A percentile compares a stretch with the other conserved stretches of the same genome.
Conservation (phyloP, 805 yeast species). For the Hanseniaspora pseudoguilliermondii region DNA sequence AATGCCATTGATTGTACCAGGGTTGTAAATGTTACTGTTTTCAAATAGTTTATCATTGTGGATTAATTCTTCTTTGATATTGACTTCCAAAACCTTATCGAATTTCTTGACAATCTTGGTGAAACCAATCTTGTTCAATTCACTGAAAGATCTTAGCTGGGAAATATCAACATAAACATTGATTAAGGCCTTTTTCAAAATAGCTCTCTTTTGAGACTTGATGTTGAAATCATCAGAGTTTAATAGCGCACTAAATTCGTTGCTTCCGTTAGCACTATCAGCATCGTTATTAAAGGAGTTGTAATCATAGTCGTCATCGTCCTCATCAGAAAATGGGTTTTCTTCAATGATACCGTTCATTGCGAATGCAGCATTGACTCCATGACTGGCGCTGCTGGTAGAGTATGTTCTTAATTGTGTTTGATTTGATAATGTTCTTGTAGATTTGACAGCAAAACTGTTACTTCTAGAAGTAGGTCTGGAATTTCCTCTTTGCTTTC, state of each 20-base stretch:
- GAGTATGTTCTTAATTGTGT: constrained; percentile 7
- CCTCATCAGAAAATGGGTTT: constrained; percentile 13
- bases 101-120: constrained; percentile 79
- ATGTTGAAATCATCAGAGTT: constrained; percentile 38
- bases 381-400: constrained; percentile 10
- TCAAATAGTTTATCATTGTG: constrained; percentile 32
- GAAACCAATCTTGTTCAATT: constrained; percentile 76
- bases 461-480: not conserved
- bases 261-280: not conserved
- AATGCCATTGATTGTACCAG: constrained; percentile 35
- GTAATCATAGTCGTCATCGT: constrained; percentile 10
- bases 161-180: constrained; percentile 58
- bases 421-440: constrained; percentile 7
- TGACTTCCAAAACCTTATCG: constrained; percentile 59
- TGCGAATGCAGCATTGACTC: constrained; percentile 18
- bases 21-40: constrained; percentile 44
- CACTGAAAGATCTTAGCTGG: constrained; percentile 72
- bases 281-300: not conserved
- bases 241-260: constrained; percentile 36
- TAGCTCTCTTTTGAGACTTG: constrained; percentile 42
- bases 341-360: constrained; percentile 13
- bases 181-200: constrained; percentile 53
- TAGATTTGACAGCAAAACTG: not conserved
- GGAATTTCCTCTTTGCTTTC: constrained; percentile 6
- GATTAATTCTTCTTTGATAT: constrained; percentile 40